A percentile compares a stretch with the other conserved stretches of the same genome.
phyloP scores from a whole-genome alignment of 2,329 filamentous ascomycete species.

The Bipolaris victoriae region DNA sequence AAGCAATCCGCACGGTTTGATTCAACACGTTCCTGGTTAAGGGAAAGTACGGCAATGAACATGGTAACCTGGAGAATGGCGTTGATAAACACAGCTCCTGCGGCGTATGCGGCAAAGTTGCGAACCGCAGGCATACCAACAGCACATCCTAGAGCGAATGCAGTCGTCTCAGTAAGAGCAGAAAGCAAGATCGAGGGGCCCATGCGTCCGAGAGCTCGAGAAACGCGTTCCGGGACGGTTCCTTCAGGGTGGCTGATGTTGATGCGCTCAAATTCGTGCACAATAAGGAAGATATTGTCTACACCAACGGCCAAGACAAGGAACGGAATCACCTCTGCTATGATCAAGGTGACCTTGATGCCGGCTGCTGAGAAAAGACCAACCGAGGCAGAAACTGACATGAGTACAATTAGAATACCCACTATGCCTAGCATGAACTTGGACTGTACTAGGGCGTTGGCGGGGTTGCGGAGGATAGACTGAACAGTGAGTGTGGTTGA shows the following conservation, averaged over 20 bases:
- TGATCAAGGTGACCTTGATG: constrained; percentile 94
- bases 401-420: constrained; percentile 92
- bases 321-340: constrained; percentile 97
- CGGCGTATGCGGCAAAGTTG: constrained; percentile 96
- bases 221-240: constrained; percentile 82
- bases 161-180: constrained; percentile 90
- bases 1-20: constrained; percentile 88
- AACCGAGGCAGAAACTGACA: constrained; percentile 96
- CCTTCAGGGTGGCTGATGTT: constrained; percentile 92
- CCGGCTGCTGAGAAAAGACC: constrained; percentile 91
- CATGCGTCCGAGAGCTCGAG: constrained; percentile 90
- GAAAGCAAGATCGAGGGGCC: constrained; percentile 96
- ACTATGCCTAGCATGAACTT: constrained; percentile 96
- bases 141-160: constrained; percentile 89
- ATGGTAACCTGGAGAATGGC: constrained; percentile 96
- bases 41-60: constrained; percentile 88
- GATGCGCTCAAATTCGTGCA: constrained; percentile 95
- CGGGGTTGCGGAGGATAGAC: constrained; percentile 80
- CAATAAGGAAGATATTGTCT: constrained; percentile 98
- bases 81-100: constrained; percentile 95
- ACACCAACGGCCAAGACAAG: constrained; percentile 95
- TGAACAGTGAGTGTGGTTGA: constrained; percentile 81
- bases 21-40: constrained; percentile 92
- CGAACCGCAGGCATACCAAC: constrained; percentile 98
- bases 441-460: constrained; percentile 86